Evolutionary conservation across 176 grass and related monocot genomes (phyloP), one percentile per base, ranked within the genome.

Genomic region (Pontederia crassipes): DNA sequence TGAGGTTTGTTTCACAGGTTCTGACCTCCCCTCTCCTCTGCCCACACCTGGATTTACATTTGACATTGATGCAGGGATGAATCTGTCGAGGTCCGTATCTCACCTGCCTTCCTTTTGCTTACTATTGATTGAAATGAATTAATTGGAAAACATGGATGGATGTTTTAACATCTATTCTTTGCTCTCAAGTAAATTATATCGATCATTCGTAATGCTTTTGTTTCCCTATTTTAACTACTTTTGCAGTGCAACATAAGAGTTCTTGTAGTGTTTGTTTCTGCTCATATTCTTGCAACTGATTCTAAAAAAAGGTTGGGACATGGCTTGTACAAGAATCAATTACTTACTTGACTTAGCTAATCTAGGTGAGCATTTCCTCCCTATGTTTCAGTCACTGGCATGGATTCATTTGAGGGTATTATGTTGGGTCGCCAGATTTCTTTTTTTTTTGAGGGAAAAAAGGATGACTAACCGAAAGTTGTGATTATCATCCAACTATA

Each of bases 201-300:
- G 5, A 49, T 56, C 45, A 16, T 9, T 71, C 65, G 73, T 59
- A 61, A n/a, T 53, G 18, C 6, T 48, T 27, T 74, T 48, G 10
- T 8, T 58, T 20, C 24, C 58, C 16, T 1, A 52, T 82, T 81
- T 65, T 50, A 73, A 14, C 56, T 32, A 67, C 56, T 46, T 71
- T 56, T 82, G 40, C 72, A 88, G 93, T 91, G 93, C 59, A 97
- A 97, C 76, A 91, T 97, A 73, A 91, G 93, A 88, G 73, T 97
- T 79, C 93, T 91, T n/a, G n/a, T n/a, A n/a, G n/a, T n/a, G n/a
- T n/a, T n/a, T n/a, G n/a, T n/a, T n/a, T n/a, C n/a, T n/a, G n/a
- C n/a, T 67, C 93, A 97, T 85, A 74, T 97, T 88, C 78, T 97
- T 76, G 93, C 93, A 69, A 79, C 80, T 74, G 87, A 83, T 61